Conservation (phyloP, 1,284 basidiomycete species). For the Vanrija sp. region DNA sequence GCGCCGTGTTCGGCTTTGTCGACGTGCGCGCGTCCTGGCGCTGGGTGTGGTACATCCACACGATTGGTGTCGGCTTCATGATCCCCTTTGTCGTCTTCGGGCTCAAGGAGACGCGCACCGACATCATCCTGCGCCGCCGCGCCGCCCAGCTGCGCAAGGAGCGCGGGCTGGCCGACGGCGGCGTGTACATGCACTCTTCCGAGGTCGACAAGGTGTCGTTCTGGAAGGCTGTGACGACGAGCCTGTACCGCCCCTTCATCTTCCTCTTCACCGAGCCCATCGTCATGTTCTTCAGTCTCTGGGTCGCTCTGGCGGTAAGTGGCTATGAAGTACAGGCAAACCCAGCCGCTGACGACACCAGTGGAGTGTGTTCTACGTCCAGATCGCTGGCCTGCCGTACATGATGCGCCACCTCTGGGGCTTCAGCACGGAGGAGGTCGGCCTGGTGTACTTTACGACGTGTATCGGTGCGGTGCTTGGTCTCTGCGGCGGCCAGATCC, state of each 20-base stretch:
- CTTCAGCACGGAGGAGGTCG: slow-evolving; percentile 62
- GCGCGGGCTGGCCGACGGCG: slow-evolving; percentile 28
- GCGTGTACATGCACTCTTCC: slow-evolving; percentile 42
- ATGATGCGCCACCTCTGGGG: slow-evolving; percentile 61
- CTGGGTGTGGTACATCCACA: slow-evolving; percentile 75
- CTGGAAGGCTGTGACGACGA: slow-evolving; percentile 35
- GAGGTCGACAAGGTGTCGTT: slow-evolving; percentile 41
- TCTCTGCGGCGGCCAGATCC: slow-evolving; percentile 58
- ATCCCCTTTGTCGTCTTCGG: slow-evolving; percentile 31
- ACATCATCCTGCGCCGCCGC: slow-evolving; percentile 35
- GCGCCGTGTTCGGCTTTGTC: slow-evolving; percentile 59
- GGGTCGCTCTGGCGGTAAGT: slow-evolving; percentile 60
- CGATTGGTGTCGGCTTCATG: slow-evolving; percentile 48
- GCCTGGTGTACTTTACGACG: slow-evolving; percentile 59
- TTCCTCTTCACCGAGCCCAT: slow-evolving; percentile 69
- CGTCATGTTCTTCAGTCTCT: slow-evolving; percentile 67
- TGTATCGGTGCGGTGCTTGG: slow-evolving; percentile 59
- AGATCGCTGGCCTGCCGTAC: slow-evolving; percentile 63
- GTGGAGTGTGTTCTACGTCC: slow-evolving; percentile 70
- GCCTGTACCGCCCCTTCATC: slow-evolving; percentile 38
- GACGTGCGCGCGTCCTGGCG: slow-evolving; percentile 64
- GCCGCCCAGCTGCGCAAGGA: slow-evolving; percentile 33
- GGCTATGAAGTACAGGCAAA: slow-evolving; percentile 1
- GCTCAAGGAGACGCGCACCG: slow-evolving; percentile 42
- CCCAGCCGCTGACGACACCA: slow-evolving; percentile 2